Conservation (phyloP, 1,139 yeast genomes). For the Blastobotrys persicus region DNA sequence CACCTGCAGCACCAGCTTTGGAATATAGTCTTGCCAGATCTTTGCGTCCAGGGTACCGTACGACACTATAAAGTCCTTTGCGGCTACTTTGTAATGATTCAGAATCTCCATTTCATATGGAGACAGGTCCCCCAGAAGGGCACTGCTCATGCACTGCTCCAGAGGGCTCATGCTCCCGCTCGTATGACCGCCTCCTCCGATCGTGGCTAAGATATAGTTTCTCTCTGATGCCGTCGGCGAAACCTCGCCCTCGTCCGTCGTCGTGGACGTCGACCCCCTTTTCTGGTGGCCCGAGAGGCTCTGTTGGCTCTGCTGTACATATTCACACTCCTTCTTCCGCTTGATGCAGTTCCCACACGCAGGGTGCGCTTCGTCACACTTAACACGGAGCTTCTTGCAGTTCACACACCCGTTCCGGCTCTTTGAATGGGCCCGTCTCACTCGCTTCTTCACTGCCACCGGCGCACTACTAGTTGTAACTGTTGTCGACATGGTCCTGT, state of each 20-base stretch:
- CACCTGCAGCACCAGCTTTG: slow-evolving; percentile 20
- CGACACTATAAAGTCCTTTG: slow-evolving; percentile 7
- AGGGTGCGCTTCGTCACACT: slow-evolving; percentile 78
- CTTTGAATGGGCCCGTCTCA: slow-evolving; percentile 74
- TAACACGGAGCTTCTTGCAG: slow-evolving; percentile 76
- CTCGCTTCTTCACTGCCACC: slow-evolving; percentile 29
- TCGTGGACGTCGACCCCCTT: background rate
- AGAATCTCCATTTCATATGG: background rate
- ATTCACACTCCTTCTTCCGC: slow-evolving; percentile 26
- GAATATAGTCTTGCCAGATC: slow-evolving; percentile 24
- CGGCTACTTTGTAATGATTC: background rate
- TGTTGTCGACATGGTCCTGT: background rate
- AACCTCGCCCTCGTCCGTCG: background rate
- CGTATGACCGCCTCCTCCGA: background rate
- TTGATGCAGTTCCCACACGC: slow-evolving; percentile 60
- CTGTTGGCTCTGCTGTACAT: slow-evolving; percentile 11
- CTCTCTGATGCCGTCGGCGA: too few species aligned
- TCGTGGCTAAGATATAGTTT: too few species aligned
- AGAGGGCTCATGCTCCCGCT: background rate
- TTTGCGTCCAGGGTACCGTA: slow-evolving; percentile 12
- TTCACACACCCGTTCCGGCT: slow-evolving; percentile 78
- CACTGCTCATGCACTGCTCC: background rate
- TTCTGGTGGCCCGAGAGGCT: background rate
- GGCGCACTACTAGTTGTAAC: background rate
- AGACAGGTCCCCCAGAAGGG: background rate